Evolutionary conservation across 495 filamentous ascomycete species (phyloP).

Genomic region (Friedmanniomyces simplex): DNA sequence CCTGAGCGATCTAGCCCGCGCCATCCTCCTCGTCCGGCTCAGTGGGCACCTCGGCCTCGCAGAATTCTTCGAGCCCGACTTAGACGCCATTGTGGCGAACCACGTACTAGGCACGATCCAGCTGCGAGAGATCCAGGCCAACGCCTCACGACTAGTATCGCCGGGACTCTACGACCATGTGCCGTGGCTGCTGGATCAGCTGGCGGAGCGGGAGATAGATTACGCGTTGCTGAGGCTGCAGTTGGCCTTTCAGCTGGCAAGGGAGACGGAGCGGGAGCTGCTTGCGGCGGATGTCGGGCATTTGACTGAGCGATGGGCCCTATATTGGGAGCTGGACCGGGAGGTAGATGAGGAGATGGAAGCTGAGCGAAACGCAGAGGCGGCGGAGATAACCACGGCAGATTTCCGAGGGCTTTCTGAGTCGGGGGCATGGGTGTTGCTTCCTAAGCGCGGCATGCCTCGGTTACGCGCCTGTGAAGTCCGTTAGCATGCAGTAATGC

Average conservation of each 20-base stretch:
- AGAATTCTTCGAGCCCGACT: not conserved
- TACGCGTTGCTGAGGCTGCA: not conserved
- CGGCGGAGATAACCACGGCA: not conserved
- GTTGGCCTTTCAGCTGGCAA: not conserved
- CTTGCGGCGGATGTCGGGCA: too few relatives aligned
- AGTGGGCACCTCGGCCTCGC: not conserved
- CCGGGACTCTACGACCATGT: not conserved
- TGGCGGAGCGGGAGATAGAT: not conserved
- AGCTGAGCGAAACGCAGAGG: too few relatives aligned
- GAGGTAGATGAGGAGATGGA: too few relatives aligned
- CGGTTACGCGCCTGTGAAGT: not conserved
- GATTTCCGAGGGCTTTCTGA: too few relatives aligned
- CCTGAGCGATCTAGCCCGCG: not conserved
- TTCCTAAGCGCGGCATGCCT: too few relatives aligned
- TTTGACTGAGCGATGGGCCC: too few relatives aligned
- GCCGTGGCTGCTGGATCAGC: not conserved
- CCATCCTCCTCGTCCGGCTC: not conserved
- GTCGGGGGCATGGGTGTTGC: too few relatives aligned
- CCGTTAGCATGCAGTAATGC: not conserved
- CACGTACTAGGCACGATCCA: not conserved
- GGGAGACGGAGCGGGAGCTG: not conserved
- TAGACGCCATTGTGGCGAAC: not conserved
- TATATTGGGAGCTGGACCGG: too few relatives aligned
- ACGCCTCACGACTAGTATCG: not conserved
- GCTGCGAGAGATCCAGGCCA: not conserved